Evolutionary conservation across 2,329 filamentous ascomycete genomes (phyloP).

Genomic region (Cladosporium colombiae): DNA sequence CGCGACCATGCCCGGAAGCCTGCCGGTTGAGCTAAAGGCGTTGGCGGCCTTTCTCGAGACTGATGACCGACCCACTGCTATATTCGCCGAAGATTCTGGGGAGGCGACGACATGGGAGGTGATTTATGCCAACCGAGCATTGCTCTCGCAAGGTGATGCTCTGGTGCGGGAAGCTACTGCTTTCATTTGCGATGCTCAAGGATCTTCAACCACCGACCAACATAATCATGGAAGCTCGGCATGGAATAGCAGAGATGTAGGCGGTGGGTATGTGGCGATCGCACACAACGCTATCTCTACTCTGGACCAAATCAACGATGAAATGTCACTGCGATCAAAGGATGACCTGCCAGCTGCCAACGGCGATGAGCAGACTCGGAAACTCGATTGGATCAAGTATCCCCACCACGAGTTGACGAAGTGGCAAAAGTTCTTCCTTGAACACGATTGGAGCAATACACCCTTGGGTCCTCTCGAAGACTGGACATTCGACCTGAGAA

Average conservation of each 20-base stretch:
- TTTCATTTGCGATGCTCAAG: background rate
- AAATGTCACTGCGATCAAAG: background rate
- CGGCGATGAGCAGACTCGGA: conserved; percentile 18
- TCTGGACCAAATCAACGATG: background rate
- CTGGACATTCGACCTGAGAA: conserved; percentile 27
- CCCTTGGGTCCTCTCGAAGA: conserved; percentile 22
- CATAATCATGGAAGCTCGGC: background rate
- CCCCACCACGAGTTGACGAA: conserved; percentile 3
- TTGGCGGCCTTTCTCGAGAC: conserved; percentile 28
- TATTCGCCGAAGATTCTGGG: conserved; percentile 14
- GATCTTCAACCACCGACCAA: background rate
- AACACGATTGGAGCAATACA: conserved; percentile 12
- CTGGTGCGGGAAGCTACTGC: background rate
- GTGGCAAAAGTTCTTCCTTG: conserved; percentile 14
- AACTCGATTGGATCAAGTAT: conserved; percentile 17
- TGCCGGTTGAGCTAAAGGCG: conserved; percentile 27
- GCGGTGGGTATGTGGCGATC: background rate
- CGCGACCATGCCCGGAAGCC: background rate
- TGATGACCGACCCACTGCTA: conserved; percentile 26
- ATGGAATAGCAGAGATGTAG: background rate
- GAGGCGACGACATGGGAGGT: background rate
- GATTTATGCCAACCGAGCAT: background rate
- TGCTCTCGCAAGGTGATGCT: background rate
- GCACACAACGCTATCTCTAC: background rate
- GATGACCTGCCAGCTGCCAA: conserved; percentile 14